These are phyloP conservation scores for Solanum ossicruentum DNA, from an alignment of 257 asterid genomes.

Conservation along the genomic window DNA sequence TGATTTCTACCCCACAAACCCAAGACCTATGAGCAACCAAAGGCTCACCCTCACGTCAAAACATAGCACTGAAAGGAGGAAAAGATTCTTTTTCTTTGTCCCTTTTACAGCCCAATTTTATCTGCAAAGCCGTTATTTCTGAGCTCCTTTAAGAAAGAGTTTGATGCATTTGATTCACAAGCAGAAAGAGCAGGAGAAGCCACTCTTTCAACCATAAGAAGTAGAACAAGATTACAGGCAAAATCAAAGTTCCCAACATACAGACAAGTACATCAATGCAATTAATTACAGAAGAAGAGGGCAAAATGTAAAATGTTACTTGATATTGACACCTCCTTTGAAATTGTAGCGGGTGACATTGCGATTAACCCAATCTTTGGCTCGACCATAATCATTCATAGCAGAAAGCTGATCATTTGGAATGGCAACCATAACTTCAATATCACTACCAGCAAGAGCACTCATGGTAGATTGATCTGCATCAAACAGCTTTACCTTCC, in stretches of 20 bases:
- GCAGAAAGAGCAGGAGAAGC: neutral
- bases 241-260: neutral
- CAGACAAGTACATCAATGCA: too few relatives aligned
- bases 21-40: neutral
- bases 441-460: conserved; percentile 51
- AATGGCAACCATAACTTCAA: conserved; percentile 74
- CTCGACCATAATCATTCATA: conserved; percentile 41
- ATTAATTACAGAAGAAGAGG: too few relatives aligned
- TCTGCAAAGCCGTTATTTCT: neutral
- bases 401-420: conserved; percentile 61
- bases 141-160: neutral
- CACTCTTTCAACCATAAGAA: neutral
- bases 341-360: conserved; percentile 49
- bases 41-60: neutral
- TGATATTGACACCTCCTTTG: conserved; percentile 65
- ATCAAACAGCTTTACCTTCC: conserved; percentile 63
- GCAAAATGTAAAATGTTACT: conserved; percentile 11
- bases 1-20: neutral
- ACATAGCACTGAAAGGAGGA: neutral
- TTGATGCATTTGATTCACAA: neutral
- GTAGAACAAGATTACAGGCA: neutral
- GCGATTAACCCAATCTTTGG: conserved; percentile 57
- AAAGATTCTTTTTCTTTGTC: neutral
- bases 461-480: conserved; percentile 53
- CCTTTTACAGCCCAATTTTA: neutral